Conservation (phyloP, 2,329 filamentous ascomycete species). For the Tolypocladium sp. region DNA sequence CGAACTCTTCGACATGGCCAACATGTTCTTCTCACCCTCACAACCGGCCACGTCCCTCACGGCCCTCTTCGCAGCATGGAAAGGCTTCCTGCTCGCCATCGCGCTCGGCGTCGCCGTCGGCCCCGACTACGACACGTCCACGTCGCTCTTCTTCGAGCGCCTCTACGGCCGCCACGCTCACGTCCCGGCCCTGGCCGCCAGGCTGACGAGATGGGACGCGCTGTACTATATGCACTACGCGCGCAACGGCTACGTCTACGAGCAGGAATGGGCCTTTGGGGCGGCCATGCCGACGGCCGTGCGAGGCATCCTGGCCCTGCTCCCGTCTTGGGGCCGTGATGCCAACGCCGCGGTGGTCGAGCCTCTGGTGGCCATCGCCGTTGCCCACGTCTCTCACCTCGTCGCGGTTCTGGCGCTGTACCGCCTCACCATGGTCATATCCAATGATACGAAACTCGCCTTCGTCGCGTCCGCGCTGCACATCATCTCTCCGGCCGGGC, state of each 20-base stretch:
- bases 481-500: constrained; percentile 74
- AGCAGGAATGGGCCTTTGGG: constrained; percentile 83
- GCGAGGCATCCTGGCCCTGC: constrained; percentile 19
- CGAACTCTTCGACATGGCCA: not conserved
- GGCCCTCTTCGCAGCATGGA: constrained; percentile 53
- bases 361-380: constrained; percentile 48
- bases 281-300: constrained; percentile 34
- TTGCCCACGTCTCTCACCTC: constrained; percentile 70
- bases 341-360: constrained; percentile 18
- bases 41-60: constrained; percentile 15
- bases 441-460: constrained; percentile 42
- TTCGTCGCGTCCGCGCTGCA: constrained; percentile 67
- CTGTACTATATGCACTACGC: constrained; percentile 63
- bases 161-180: constrained; percentile 22
- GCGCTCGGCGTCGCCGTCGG: constrained; percentile 42
- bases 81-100: constrained; percentile 54
- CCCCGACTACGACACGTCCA: constrained; percentile 73
- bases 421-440: constrained; percentile 50
- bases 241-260: constrained; percentile 56
- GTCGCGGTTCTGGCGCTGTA: constrained; percentile 66
- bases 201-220: constrained; percentile 71
- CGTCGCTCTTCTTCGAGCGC: constrained; percentile 34
- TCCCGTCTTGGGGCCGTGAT: constrained; percentile 14
- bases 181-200: constrained; percentile 38
- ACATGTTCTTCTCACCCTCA: constrained; percentile 2